Conservation (phyloP, 1,284 basidiomycete species). For the Lentinus polychrous region DNA sequence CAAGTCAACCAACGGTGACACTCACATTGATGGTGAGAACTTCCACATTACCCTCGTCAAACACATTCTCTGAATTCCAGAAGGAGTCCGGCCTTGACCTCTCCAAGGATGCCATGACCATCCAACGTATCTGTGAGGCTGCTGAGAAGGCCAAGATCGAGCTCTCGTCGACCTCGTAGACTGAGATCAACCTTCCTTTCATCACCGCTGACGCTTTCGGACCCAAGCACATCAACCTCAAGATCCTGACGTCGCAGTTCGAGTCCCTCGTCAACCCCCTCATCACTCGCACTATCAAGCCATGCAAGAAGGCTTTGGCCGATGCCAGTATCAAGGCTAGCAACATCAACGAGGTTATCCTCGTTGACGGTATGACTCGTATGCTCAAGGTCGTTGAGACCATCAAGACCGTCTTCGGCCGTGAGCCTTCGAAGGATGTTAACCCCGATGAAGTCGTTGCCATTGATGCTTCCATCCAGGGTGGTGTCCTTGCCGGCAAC, state of each 20-base stretch:
- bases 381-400: constrained; percentile 96
- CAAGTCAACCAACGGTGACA: constrained; percentile 99
- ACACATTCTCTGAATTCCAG: constrained; percentile 88
- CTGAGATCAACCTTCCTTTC: constrained; percentile 96
- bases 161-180: constrained; percentile 88
- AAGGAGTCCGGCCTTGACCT: constrained; percentile 86
- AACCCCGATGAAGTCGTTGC: constrained; percentile 97
- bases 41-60: constrained; percentile 92
- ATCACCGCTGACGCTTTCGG: constrained; percentile 93
- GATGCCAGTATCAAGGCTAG: constrained; percentile 91
- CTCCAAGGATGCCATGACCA: constrained; percentile 88
- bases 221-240: constrained; percentile 94
- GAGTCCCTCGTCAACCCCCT: constrained; percentile 82
- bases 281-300: constrained; percentile 89
- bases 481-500: constrained; percentile 93
- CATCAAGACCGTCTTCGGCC: constrained; percentile 89
- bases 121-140: constrained; percentile 97
- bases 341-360: constrained; percentile 94
- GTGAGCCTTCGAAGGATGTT: constrained; percentile 95
- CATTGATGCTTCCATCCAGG: constrained; percentile 96
- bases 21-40: constrained; percentile 98
- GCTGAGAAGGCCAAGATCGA: constrained; percentile 99
- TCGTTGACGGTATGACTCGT: constrained; percentile 97
- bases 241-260: constrained; percentile 85
- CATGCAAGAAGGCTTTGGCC: constrained; percentile 91